phyloP scores from a whole-genome alignment of 2,329 filamentous ascomycete genomes.

The Didymella pomorum region DNA sequence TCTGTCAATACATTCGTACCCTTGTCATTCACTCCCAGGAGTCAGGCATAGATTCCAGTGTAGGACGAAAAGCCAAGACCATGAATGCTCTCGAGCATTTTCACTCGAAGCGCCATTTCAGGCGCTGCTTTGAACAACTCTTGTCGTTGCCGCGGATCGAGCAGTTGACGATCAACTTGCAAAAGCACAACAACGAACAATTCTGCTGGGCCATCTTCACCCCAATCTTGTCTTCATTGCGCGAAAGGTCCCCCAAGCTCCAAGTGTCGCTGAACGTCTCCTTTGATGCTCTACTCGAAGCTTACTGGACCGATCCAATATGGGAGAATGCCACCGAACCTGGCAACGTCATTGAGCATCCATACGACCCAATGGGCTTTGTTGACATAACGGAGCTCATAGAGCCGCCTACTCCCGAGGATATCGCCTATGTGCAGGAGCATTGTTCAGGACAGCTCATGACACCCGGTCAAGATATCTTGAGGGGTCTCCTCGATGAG shows the following conservation, averaged over 20 bases:
- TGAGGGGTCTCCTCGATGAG: conserved; percentile 23
- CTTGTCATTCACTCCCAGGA: conserved; percentile 21
- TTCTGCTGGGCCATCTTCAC: conserved; percentile 26
- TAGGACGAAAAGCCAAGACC: neutral
- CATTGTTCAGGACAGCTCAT: conserved; percentile 3
- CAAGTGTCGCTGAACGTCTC: conserved; percentile 22
- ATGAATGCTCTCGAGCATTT: neutral
- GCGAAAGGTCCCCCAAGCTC: conserved; percentile 13
- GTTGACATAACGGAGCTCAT: conserved; percentile 24
- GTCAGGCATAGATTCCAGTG: neutral
- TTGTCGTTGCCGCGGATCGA: conserved; percentile 21
- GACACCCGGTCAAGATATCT: conserved; percentile 2
- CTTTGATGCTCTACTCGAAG: conserved; percentile 23
- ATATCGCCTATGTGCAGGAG: conserved; percentile 23
- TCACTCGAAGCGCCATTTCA: neutral
- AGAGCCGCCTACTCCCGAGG: conserved; percentile 18
- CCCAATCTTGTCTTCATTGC: conserved; percentile 23
- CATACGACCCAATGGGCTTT: conserved; percentile 23
- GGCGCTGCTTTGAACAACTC: conserved; percentile 17
- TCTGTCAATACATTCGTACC: conserved; percentile 21
- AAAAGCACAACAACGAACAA: conserved; percentile 7
- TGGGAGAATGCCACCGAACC: conserved; percentile 9
- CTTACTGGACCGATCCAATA: conserved; percentile 16
- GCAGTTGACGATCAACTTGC: conserved; percentile 20
- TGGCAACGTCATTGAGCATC: neutral